These are phyloP conservation scores for Rhinocladiella similis DNA, from an alignment of 2,329 filamentous ascomycete genomes.

Conservation along the genomic window DNA sequence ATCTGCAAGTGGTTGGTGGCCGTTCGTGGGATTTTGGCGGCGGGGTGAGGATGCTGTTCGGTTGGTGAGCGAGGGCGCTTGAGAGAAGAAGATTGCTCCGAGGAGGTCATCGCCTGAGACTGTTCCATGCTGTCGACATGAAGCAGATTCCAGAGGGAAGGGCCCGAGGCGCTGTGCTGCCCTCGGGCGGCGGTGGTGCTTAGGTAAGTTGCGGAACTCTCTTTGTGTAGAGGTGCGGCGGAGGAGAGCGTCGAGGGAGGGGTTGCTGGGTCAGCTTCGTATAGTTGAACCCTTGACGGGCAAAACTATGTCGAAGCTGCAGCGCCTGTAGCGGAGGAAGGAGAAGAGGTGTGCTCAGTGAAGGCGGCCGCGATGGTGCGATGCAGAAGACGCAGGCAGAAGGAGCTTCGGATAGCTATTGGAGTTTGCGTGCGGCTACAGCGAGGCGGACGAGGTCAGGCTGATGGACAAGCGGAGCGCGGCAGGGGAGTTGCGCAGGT, in stretches of 20 bases:
- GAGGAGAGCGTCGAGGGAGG: conserved; percentile 14
- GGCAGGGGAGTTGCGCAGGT: not conserved
- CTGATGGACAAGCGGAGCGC: not conserved
- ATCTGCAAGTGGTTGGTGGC: conserved; percentile 61
- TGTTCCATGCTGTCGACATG: conserved; percentile 21
- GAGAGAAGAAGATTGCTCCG: conserved; percentile 37
- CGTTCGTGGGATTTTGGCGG: conserved; percentile 56
- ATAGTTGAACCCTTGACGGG: conserved; percentile 16
- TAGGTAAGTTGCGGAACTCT: conserved; percentile 7
- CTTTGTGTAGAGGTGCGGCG: conserved; percentile 6
- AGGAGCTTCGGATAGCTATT: not conserved
- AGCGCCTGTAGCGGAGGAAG: conserved; percentile 23
- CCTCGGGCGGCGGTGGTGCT: conserved; percentile 22
- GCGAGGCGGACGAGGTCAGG: conserved; percentile 3
- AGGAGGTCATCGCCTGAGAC: conserved; percentile 29
- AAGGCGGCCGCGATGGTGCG: not conserved
- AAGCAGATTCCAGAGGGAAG: conserved; percentile 9
- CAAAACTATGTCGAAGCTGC: conserved; percentile 25
- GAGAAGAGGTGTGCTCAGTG: conserved; percentile 8
- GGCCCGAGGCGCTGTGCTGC: conserved; percentile 23
- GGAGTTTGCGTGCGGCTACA: conserved; percentile 7
- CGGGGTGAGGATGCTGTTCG: conserved; percentile 38
- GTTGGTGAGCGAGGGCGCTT: conserved; percentile 50
- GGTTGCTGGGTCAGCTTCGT: conserved; percentile 18
- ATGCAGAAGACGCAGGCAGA: not conserved